Base-by-base conservation (phyloP, 306 rosid genomes). In the Dicorynia guianensis region DNA sequence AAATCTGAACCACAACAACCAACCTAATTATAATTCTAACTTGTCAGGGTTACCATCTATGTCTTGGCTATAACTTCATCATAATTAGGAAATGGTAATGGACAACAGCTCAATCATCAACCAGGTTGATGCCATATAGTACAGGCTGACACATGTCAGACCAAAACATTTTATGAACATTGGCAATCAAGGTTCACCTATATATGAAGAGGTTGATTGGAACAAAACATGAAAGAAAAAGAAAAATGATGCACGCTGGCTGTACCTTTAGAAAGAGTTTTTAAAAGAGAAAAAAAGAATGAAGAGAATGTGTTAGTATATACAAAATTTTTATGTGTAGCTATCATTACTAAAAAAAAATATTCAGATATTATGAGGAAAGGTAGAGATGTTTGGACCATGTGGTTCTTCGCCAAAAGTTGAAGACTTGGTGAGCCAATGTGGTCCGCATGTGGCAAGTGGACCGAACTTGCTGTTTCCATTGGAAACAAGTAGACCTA, bases 401-500 rank as follows among this genome's bases (percentile, higher is more conserved):
- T 6, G 15, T 72, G 49, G 19, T 65, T 40, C 15, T 14, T 47
- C 53, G 8, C 34, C 38, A 25, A 34, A 69, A 15, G 57, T 64
- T 35, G 25, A 10, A 25, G 52, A 13, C 10, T 17, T 36, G 55
- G 49, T 25, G 9, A 9, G 30, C 57, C 59, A 73, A 72, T 80
- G 82, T 20, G 48, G 34, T 39, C 15, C 17, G 75, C 83, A 79
- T 74, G 75, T 83, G 81, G 67, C 19, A 7, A 75, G 87, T 83
- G 78, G 64, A 64, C 87, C 87, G 38, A 75, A 56, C 4, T 25
- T 54, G 9, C 11, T 20, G 50, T 19, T 56, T 56, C 36, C 62
- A 7, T 56, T 56, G 14, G 3, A 56, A 56, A 56, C 10, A 17
- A 56, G 6, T 1, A 25, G 6, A 56, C 38, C 36, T 53, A 56